A percentile compares a stretch with the other conserved stretches of the same genome.
Evolutionary conservation across 768 basidiomycete genomes (phyloP).

Genomic region (Tephrocybe sp.): DNA sequence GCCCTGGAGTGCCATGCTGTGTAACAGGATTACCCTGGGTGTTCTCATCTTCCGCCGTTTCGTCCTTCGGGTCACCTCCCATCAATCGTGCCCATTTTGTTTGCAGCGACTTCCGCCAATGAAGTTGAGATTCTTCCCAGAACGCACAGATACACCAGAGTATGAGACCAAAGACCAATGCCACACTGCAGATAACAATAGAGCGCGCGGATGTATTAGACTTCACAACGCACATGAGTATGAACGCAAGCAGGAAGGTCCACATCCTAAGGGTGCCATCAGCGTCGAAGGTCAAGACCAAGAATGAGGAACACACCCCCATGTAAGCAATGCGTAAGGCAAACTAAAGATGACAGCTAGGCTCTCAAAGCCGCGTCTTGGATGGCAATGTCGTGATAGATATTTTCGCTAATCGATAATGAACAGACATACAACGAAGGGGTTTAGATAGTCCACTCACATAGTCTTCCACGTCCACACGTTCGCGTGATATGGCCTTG

Average conservation of each 20-base stretch:
- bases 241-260: background rate
- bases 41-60: background rate
- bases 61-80: no score
- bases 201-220: background rate
- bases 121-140: background rate
- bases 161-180: background rate
- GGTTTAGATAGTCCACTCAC: background rate
- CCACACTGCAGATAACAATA: background rate
- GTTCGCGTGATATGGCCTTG: slow-evolving; percentile 27
- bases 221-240: slow-evolving; percentile 1
- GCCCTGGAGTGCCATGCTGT: no score
- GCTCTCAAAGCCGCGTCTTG: background rate
- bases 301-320: background rate
- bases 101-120: background rate
- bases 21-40: background rate
- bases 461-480: slow-evolving; percentile 13
- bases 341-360: slow-evolving; percentile 8
- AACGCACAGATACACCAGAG: slow-evolving; percentile 5
- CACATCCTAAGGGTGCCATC: background rate
- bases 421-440: background rate
- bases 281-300: background rate
- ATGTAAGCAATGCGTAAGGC: slow-evolving; percentile 9
- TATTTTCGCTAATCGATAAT: background rate
- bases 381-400: slow-evolving; percentile 1
- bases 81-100: background rate